Base-by-base conservation (phyloP, 176 grass and related monocot species). In the Zea mays region DNA sequence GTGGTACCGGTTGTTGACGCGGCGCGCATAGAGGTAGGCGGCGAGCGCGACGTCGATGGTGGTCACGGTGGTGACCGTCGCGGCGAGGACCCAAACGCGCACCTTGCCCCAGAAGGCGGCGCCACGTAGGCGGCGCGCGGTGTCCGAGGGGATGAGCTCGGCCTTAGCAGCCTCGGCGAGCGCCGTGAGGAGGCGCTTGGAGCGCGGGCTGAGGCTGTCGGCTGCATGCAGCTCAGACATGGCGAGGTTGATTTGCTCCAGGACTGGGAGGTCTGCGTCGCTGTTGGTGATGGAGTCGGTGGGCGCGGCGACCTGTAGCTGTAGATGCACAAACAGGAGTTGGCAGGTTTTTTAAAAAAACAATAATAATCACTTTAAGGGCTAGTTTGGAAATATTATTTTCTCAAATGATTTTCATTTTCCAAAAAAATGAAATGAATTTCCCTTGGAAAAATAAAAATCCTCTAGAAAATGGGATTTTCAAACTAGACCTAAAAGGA, bases 81-180 rank as follows among this genome's bases (percentile, higher is more conserved):
- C 44, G 21, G 86, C 62, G 62, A 88, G 80, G 75, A 83, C 11
- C 10, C 16, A 43, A 37, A 83, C 62, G 21, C 80, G 86, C 44
- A 79, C 61, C 81, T 83, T 88, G 4, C 69, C 63, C 86, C 80
- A 88, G 69, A 88, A 83, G 37, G 75, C 52, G 42, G 80, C 69
- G 44, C 80, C 68, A 70, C 85, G 80, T 0, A 51, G 63, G 68
- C 69, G 52, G 61, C 55, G 43, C 8, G 44, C 3, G 16, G 62
- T 17, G 36, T 63, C 9, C 3, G 20, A 3, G 16, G 59, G 58
- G 8, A 20, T 1, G 72, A 79, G 44, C 80, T 83, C 86, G 15
- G 27, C 62, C 11, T 5, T 14, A 2, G 68, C 50, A 61, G 41
- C 61, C 80, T 87, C 85, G 20, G 36, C 49, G 51, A 87, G 74